A percentile compares a stretch with the other conserved stretches of the same genome.
Evolutionary conservation across 2,329 filamentous ascomycete species (phyloP).

Genomic region (Phoma sp.): DNA sequence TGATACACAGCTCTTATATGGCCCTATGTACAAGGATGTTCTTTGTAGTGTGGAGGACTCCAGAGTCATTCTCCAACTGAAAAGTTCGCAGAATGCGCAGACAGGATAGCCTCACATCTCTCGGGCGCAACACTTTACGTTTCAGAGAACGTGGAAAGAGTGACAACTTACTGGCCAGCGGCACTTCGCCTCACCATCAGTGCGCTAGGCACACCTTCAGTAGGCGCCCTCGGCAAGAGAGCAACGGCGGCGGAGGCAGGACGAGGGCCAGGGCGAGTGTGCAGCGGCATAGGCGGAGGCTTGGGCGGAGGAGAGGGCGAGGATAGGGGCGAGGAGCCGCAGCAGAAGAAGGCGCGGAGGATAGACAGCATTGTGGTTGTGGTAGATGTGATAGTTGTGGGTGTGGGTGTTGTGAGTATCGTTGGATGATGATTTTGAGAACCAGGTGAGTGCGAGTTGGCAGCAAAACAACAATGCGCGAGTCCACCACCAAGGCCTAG

Average conservation of each 20-base stretch:
- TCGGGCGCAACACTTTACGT: background rate
- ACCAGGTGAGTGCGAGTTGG: background rate
- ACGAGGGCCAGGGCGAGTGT: background rate
- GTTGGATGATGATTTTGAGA: background rate
- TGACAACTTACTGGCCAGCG: background rate
- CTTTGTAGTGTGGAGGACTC: background rate
- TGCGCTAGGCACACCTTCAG: background rate
- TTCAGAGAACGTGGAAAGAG: background rate
- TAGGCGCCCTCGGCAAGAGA: background rate
- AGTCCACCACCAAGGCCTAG: background rate
- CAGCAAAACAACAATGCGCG: background rate
- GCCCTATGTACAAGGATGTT: background rate
- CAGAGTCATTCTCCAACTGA: background rate
- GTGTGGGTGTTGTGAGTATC: background rate
- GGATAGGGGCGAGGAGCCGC: background rate
- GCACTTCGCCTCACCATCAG: conserved; percentile 2
- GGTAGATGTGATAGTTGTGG: background rate
- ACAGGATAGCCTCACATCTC: background rate
- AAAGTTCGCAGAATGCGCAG: background rate
- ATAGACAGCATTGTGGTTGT: background rate
- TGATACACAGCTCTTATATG: background rate
- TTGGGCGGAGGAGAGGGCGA: background rate
- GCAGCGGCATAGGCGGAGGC: background rate
- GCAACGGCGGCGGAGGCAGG: background rate
- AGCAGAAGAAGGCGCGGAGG: background rate